phyloP scores from a whole-genome alignment of 495 filamentous ascomycete species.

The Talaromyces nanjingensis region DNA sequence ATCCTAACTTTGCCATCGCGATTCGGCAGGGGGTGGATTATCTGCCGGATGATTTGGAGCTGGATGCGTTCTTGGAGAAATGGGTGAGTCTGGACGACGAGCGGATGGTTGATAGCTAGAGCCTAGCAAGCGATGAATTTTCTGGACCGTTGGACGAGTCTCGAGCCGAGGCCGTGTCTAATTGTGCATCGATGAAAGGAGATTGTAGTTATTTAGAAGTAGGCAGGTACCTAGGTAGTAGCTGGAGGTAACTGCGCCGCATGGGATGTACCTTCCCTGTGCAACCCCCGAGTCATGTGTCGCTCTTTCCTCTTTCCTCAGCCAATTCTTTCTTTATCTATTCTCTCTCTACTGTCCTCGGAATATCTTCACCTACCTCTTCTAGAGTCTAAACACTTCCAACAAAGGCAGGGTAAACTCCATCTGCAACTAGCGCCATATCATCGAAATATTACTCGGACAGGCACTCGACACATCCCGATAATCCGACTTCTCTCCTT shows the following conservation, averaged over 20 bases:
- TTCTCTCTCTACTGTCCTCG: background rate
- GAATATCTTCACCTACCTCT: background rate
- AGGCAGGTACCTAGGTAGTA: too few species aligned
- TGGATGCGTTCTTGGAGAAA: conserved; percentile 24
- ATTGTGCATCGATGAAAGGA: too few species aligned
- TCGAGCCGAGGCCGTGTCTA: too few species aligned
- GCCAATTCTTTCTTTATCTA: too few species aligned
- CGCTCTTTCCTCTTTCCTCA: background rate
- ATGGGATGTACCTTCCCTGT: too few species aligned
- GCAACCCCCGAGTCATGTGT: background rate
- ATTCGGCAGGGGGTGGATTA: conserved; percentile 6
- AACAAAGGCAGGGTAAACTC: background rate
- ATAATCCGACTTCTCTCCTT: background rate
- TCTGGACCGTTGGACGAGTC: background rate
- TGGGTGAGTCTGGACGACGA: conserved; percentile 17
- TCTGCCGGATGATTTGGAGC: conserved; percentile 10
- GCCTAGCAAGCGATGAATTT: background rate
- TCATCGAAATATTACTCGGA: background rate
- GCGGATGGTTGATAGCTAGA: too few species aligned
- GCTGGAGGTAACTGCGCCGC: too few species aligned
- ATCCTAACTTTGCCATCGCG: conserved; percentile 21
- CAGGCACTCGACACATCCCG: background rate
- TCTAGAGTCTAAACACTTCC: background rate
- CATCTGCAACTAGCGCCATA: background rate
- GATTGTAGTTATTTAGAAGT: too few species aligned